These are phyloP conservation scores for Lachnellula cervina DNA, from an alignment of 2,329 filamentous ascomycete species.

Conservation along the genomic window DNA sequence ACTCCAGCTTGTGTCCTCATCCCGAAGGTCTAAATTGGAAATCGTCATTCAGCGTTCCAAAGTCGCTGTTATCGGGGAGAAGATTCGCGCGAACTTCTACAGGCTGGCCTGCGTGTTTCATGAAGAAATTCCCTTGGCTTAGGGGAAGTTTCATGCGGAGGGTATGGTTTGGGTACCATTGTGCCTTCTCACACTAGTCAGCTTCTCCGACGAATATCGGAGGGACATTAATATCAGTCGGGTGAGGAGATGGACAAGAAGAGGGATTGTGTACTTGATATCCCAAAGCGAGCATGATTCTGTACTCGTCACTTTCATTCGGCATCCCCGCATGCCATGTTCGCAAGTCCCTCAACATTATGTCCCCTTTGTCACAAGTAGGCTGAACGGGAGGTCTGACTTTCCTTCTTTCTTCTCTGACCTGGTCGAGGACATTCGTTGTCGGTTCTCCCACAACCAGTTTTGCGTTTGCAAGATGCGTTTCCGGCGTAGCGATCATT, in stretches of 20 bases:
- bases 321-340: conserved; percentile 63
- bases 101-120: conserved; percentile 23
- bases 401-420: conserved; percentile 36
- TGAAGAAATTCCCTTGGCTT: conserved; percentile 27
- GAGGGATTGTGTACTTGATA: conserved; percentile 20
- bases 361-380: conserved; percentile 46
- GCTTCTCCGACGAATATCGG: background rate
- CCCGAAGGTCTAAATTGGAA: conserved; percentile 18
- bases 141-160: conserved; percentile 24
- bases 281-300: conserved; percentile 54
- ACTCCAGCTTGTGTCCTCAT: background rate
- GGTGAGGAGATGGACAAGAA: background rate
- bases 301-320: conserved; percentile 44
- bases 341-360: conserved; percentile 54
- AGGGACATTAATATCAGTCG: background rate
- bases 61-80: conserved; percentile 22
- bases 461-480: conserved; percentile 32
- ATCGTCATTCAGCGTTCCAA: conserved; percentile 24
- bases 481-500: conserved; percentile 23
- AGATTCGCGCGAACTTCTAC: conserved; percentile 28
- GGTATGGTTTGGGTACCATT: conserved; percentile 29
- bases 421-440: conserved; percentile 37
- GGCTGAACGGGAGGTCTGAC: conserved; percentile 46
- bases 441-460: conserved; percentile 48
- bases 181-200: conserved; percentile 19